Conservation (phyloP, 1,284 basidiomycete species). For the Tylopilus sp. region DNA sequence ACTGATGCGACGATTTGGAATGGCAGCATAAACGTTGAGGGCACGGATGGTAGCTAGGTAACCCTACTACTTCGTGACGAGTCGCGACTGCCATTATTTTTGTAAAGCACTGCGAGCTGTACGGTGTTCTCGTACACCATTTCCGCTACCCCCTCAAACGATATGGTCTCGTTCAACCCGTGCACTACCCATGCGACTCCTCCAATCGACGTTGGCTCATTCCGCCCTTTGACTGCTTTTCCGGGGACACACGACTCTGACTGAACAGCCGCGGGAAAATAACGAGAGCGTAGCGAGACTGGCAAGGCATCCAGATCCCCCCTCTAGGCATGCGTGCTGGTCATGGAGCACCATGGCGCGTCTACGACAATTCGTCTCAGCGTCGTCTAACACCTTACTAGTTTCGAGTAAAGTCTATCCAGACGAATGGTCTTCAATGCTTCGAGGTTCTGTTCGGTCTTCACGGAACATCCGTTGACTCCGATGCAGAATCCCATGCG, state of each 20-base stretch:
- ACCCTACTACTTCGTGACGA: no score
- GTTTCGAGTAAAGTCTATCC: slow-evolving; percentile 74
- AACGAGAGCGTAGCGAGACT: slow-evolving; percentile 44
- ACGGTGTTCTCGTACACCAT: slow-evolving; percentile 67
- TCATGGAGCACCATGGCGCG: slow-evolving; percentile 82
- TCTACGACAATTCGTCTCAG: slow-evolving; percentile 41
- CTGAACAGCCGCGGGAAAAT: slow-evolving; percentile 55
- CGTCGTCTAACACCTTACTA: slow-evolving; percentile 39
- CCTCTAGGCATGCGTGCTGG: slow-evolving; percentile 72
- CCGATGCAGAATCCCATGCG: slow-evolving; percentile 63
- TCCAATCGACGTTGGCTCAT: slow-evolving; percentile 75
- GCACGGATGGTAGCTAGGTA: no score
- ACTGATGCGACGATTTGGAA: no score
- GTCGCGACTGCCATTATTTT: no score
- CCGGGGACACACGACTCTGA: slow-evolving; percentile 66
- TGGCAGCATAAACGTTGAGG: no score
- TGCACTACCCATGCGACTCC: slow-evolving; percentile 78
- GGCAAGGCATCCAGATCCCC: slow-evolving; percentile 54
- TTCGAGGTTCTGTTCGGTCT: slow-evolving; percentile 70
- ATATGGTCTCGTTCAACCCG: slow-evolving; percentile 48
- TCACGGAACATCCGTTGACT: slow-evolving; percentile 83
- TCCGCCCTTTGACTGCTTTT: slow-evolving; percentile 75
- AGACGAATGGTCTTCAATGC: slow-evolving; percentile 60
- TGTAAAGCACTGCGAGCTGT: slow-evolving; percentile 5
- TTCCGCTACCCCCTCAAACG: slow-evolving; percentile 59